These are phyloP conservation scores for Xylona heveae DNA, from an alignment of 495 filamentous ascomycete species.

Conservation along the genomic window DNA sequence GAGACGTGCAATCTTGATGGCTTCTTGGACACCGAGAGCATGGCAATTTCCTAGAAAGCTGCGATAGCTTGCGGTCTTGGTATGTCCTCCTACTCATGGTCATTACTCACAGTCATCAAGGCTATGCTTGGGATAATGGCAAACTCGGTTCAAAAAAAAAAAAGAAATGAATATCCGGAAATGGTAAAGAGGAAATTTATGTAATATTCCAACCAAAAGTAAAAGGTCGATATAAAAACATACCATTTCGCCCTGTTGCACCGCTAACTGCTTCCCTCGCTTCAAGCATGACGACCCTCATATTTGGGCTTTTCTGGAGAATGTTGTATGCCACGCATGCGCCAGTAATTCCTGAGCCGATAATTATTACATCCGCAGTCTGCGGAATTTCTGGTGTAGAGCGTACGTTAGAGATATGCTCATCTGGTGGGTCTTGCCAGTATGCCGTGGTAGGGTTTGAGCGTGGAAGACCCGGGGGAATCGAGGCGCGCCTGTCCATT, in stretches of 20 bases:
- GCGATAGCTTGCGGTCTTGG: neutral
- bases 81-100: neutral
- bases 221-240: conserved; percentile 1
- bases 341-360: conserved; percentile 54
- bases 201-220: conserved; percentile 14
- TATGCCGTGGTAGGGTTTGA: conserved; percentile 41
- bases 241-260: conserved; percentile 39
- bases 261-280: conserved; percentile 32
- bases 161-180: no score
- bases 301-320: conserved; percentile 13
- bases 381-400: conserved; percentile 23
- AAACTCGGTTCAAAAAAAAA: no score
- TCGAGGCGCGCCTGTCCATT: no score
- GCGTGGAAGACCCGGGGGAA: conserved; percentile 7
- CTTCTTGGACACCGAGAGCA: neutral
- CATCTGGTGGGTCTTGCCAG: conserved; percentile 46
- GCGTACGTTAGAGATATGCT: conserved; percentile 26
- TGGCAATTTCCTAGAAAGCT: neutral
- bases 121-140: no score
- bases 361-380: conserved; percentile 33
- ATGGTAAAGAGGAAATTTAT: conserved; percentile 15
- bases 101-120: no score
- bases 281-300: conserved; percentile 32
- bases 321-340: conserved; percentile 36
- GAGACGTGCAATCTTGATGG: neutral